phyloP scores from a whole-genome alignment of 768 basidiomycete species.

The Clavaria fumosa region DNA sequence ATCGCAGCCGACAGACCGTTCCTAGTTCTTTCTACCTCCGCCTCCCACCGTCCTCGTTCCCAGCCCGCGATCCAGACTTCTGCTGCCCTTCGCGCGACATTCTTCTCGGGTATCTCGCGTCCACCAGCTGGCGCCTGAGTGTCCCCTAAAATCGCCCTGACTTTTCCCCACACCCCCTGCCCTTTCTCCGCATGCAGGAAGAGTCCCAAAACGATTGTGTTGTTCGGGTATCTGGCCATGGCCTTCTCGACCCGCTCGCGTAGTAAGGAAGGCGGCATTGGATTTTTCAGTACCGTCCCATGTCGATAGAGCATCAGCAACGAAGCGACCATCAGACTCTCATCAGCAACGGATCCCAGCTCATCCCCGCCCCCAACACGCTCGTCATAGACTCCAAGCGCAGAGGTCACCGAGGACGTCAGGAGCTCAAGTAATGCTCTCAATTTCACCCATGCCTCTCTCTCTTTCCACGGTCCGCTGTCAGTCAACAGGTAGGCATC shows the following conservation, averaged over 20 bases:
- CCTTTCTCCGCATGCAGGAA: conserved; percentile 68
- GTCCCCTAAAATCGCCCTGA: conserved; percentile 42
- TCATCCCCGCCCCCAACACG: conserved; percentile 16
- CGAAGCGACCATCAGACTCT: conserved; percentile 41
- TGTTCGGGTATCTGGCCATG: conserved; percentile 44
- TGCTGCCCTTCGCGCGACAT: conserved; percentile 38
- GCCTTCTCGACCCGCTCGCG: conserved; percentile 42
- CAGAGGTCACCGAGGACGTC: conserved; percentile 21
- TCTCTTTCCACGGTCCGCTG: conserved; percentile 41
- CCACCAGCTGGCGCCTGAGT: conserved; percentile 26
- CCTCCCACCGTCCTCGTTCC: conserved; percentile 58
- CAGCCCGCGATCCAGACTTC: conserved; percentile 75
- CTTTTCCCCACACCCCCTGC: conserved; percentile 63
- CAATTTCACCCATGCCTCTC: conserved; percentile 51
- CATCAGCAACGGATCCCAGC: conserved; percentile 22
- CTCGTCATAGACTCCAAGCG: conserved; percentile 28
- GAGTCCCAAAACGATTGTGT: conserved; percentile 55
- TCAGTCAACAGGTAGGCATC: conserved; percentile 22
- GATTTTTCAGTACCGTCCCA: conserved; percentile 34
- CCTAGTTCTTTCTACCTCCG: conserved; percentile 56
- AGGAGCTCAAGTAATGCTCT: conserved; percentile 51
- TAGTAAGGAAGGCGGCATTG: conserved; percentile 41
- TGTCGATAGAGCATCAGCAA: conserved; percentile 50
- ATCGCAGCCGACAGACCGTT: conserved; percentile 45
- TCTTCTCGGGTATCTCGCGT: conserved; percentile 39